Base-by-base conservation (phyloP, 2,329 filamentous ascomycete species). In the Rhinocladiella similis region DNA sequence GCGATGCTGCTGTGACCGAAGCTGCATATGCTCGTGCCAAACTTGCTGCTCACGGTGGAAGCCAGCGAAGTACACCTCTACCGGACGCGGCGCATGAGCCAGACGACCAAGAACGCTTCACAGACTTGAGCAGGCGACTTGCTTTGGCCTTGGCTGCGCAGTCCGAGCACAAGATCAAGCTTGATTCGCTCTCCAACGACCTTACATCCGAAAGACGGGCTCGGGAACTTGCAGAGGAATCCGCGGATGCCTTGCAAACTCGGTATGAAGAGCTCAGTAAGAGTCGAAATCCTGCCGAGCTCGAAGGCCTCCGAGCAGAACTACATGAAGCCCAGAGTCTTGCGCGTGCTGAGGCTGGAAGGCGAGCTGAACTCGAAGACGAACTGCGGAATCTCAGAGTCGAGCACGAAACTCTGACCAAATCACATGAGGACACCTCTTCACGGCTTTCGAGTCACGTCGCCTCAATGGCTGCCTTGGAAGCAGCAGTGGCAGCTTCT, bases 1-100 rank as follows among this genome's bases (percentile, higher is more conserved):
- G 95, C 49, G 94, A 99, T 73, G 86, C 88, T 39, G 94, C 94
- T n/a, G 87, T 99, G 52, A 89, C 88, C 66, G 95, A 99, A 75
- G 94, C 94, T 1, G 89, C 94, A 0, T 97, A 97, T 72, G 90
- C 92, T 33, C 96, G 95, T 69, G 91, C 95, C 2, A 97, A 91
- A 69, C 78, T 97, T 50, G 92, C 92, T 27, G 92, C 91, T 6
- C 88, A 91, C 61, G 86, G 83, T 36, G 81, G 85, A 53, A 67
- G 64, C 51, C 62, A 65, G 53, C 59, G 64, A 47, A 80, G 80
- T 67, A 81, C 84, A 39, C 75, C 87, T 54, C 79, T 85, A 67
- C 71, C 83, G 2, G 85, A 85, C 45, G 79, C 54, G 62, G 69
- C 72, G 51, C 83, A 74, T 3, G 84, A 87, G 48, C 79, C 84